Percentiles rank a stretch among this genome's conserved stretches.
phyloP scores from a whole-genome alignment of 352 stramenopile species.

The Pythium brachiatum region DNA sequence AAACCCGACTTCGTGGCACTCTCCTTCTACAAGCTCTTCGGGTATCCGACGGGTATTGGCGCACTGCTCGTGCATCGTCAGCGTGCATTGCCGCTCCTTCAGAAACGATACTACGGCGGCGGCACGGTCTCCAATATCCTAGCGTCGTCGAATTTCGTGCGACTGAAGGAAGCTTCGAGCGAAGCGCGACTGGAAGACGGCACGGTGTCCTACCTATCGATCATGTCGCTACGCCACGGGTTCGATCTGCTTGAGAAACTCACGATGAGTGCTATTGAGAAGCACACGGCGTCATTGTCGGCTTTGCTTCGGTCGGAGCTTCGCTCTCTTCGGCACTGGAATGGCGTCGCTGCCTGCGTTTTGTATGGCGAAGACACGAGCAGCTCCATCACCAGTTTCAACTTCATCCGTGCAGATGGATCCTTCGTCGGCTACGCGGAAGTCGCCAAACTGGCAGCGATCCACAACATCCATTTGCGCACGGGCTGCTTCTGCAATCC shows the following conservation, averaged over 20 bases:
- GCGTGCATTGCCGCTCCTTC: conserved; percentile 39
- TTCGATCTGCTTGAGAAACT: conserved; percentile 44
- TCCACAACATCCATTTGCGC: conserved; percentile 69
- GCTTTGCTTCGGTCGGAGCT: conserved; percentile 39
- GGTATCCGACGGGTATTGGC: conserved; percentile 66
- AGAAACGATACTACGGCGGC: conserved; percentile 63
- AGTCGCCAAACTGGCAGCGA: conserved; percentile 60
- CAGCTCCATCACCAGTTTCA: conserved; percentile 55
- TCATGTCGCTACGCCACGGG: conserved; percentile 55
- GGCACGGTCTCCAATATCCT: conserved; percentile 65
- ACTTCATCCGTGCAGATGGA: conserved; percentile 52
- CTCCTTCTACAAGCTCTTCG: conserved; percentile 87
- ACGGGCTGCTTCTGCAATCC: conserved; percentile 81
- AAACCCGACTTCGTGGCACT: conserved; percentile 64
- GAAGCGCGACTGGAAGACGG: conserved; percentile 50
- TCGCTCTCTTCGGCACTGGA: conserved; percentile 47
- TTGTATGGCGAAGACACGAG: conserved; percentile 39
- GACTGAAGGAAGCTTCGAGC: conserved; percentile 28
- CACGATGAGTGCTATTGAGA: conserved; percentile 42
- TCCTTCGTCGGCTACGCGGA: conserved; percentile 71
- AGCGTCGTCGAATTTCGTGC: conserved; percentile 36
- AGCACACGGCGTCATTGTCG: conserved; percentile 49
- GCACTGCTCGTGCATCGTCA: conserved; percentile 45
- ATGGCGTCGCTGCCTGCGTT: conserved; percentile 38
- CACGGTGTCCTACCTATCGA: conserved; percentile 64